phyloP scores from a whole-genome alignment of 176 grass and related monocot genomes.

The Luzula sylvatica region DNA sequence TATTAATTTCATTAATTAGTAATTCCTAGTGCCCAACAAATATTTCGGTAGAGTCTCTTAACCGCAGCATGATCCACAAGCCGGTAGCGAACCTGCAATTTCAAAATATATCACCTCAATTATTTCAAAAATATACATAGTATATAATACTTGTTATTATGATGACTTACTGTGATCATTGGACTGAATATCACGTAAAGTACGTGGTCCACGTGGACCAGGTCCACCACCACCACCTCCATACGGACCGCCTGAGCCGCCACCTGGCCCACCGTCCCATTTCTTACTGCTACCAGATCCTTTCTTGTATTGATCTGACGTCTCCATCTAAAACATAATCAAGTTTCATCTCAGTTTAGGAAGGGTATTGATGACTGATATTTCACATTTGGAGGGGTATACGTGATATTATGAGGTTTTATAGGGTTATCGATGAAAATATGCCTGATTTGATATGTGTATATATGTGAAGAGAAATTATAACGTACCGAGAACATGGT shows the following conservation, averaged over 20 bases:
- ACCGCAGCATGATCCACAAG: slow-evolving; percentile 95
- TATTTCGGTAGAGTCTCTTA: slow-evolving; percentile 10
- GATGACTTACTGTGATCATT: slow-evolving; percentile 68
- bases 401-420: no score
- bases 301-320: slow-evolving; percentile 73
- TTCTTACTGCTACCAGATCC: slow-evolving; percentile 71
- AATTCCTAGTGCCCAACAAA: no score
- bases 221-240: slow-evolving; percentile 28
- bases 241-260: slow-evolving; percentile 69
- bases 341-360: no score
- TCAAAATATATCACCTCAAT: neutral
- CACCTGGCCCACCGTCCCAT: slow-evolving; percentile 95
- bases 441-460: neutral
- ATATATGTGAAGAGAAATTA: no score
- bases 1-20: no score
- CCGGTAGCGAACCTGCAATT: slow-evolving; percentile 86
- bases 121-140: neutral
- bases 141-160: slow-evolving; percentile 8
- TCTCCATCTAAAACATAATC: slow-evolving; percentile 43
- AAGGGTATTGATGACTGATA: no score
- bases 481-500: slow-evolving; percentile 89
- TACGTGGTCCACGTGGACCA: slow-evolving; percentile 50
- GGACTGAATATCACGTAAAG: slow-evolving; percentile 52
- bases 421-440: no score
- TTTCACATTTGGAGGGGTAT: no score